These are phyloP conservation scores for Sambucus nigra DNA, from an alignment of 129 eudicot species.

Conservation along the genomic window DNA sequence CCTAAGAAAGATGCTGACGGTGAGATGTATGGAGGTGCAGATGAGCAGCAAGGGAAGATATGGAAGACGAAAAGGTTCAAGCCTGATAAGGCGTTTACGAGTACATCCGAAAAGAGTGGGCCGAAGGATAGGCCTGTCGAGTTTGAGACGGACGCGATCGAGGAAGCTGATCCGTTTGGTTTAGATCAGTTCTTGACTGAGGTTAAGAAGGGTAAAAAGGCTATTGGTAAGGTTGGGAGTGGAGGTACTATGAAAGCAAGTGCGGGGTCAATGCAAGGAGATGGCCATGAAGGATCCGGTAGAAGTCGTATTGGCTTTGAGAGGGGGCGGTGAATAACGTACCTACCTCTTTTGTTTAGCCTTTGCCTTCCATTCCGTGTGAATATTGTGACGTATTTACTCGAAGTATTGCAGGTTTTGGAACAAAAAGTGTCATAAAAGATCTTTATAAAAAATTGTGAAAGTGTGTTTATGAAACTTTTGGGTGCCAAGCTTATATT, in stretches of 20 bases:
- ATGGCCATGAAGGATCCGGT: slow-evolving; percentile 57
- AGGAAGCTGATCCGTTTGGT: slow-evolving; percentile 88
- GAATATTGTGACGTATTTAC: too few species aligned
- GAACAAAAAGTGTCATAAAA: too few species aligned
- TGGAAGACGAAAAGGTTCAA: slow-evolving; percentile 75
- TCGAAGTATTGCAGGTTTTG: too few species aligned
- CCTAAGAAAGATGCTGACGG: slow-evolving; percentile 75
- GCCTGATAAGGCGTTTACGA: slow-evolving; percentile 64
- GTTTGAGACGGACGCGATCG: slow-evolving; percentile 58
- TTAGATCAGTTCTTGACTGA: slow-evolving; percentile 69
- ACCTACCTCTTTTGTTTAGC: too few species aligned
- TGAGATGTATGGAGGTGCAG: slow-evolving; percentile 82
- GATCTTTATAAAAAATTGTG: too few species aligned
- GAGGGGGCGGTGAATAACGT: slow-evolving; percentile 36
- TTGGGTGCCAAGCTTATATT: too few species aligned
- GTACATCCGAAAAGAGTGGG: slow-evolving; percentile 48
- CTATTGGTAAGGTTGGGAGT: slow-evolving; percentile 67
- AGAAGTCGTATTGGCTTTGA: slow-evolving; percentile 55
- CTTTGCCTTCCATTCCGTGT: too few species aligned
- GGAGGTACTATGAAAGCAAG: slow-evolving; percentile 84
- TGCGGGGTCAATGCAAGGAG: slow-evolving; percentile 62
- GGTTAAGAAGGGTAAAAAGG: slow-evolving; percentile 70
- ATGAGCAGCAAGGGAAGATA: slow-evolving; percentile 75
- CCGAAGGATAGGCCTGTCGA: slow-evolving; percentile 68
- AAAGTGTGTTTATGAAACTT: too few species aligned